These are phyloP conservation scores for Ophiostoma himal-ulmi DNA, from an alignment of 2,329 filamentous ascomycete genomes.

Conservation along the genomic window DNA sequence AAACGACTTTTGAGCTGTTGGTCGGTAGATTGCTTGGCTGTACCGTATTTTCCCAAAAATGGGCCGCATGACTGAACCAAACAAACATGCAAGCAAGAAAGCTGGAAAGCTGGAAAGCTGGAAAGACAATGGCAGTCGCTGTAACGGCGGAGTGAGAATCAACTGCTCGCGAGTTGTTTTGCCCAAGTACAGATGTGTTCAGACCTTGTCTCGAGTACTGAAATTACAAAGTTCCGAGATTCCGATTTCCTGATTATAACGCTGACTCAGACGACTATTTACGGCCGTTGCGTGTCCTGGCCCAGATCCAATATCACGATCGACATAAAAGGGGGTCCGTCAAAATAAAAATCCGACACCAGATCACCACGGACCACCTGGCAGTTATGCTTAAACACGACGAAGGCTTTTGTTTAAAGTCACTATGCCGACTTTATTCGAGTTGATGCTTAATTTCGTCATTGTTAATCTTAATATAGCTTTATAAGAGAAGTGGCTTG, in stretches of 20 bases:
- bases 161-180: not conserved
- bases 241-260: not conserved
- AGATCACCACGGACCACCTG: not conserved
- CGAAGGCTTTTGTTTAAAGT: not conserved
- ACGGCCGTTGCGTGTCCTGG: not conserved
- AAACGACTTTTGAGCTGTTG: not conserved
- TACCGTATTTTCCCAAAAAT: not conserved
- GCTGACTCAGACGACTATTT: not conserved
- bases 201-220: not conserved
- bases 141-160: not conserved
- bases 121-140: not conserved
- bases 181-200: not conserved
- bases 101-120: too few relatives aligned
- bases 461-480: not conserved
- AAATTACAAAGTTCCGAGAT: not conserved
- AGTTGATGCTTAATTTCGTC: not conserved
- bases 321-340: slow-evolving; percentile 20
- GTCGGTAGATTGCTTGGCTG: not conserved
- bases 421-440: not conserved
- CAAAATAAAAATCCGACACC: not conserved
- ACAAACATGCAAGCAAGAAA: not conserved
- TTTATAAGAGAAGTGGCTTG: not conserved
- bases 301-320: slow-evolving; percentile 18
- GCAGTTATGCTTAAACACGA: not conserved
- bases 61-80: not conserved